Base-by-base conservation (phyloP, 805 yeast species). In the Candida lessepsii region DNA sequence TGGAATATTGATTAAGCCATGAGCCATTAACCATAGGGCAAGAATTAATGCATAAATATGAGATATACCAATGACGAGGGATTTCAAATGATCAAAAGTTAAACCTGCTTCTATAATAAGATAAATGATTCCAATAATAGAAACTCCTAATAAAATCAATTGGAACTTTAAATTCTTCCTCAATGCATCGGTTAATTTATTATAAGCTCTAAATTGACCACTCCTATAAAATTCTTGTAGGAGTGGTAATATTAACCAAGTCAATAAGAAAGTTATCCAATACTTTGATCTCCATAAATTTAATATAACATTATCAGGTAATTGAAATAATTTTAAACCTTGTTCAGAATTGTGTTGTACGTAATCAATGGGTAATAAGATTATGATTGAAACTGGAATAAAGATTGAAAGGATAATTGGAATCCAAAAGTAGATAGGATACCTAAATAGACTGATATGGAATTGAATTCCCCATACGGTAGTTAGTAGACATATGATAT, bases 11-110 rank as follows among this genome's bases (percentile, higher is more conserved):
- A 85, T 75, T 35, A 85, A 60, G 0, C 96, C 95, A 57, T 86
- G 90, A 2, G 91, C 86, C 85, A 87, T 80, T 42, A 87, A 63
- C 91, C 93, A 86, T 16, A 85, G 71, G 2, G 91, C 89, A 24
- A 87, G 53, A 2, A 82, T 68, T 53, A 87, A 68, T 0, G 95
- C 76, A 57, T 86, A 87, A 15, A 83, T 80, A 56, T 87, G 93
- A 1, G 93, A 78, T 9, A 84, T 52, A 0, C 93, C 90, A 45
- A 87, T 83, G 14, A 83, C 70, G 61, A 87, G 71, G 21, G 81
- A 71, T 56, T 81, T 83, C 49, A 87, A 60, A 26, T 80, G 78
- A 24, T 65, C 63, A 36, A 80, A 65, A 0, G 75, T 61, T 30
- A 81, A 65, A 9, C 78, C 70, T 17, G 72, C 75, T 39, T 67